Evolutionary conservation across 2,329 filamentous ascomycete species (phyloP).

Genomic region (Ilyonectria destructans): DNA sequence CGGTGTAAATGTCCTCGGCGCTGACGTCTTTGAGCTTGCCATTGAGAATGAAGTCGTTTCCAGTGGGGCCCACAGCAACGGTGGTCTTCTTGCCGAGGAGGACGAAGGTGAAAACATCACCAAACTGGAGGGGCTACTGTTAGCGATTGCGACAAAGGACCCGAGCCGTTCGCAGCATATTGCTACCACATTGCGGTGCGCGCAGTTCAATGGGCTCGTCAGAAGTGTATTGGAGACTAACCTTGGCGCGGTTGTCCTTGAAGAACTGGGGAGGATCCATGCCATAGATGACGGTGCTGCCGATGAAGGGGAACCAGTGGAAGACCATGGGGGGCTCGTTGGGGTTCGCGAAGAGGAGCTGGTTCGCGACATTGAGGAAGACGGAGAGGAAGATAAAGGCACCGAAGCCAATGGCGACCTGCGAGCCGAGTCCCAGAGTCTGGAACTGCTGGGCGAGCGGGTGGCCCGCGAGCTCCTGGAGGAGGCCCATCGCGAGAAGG

Average conservation of each 20-base stretch:
- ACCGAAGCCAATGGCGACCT: conserved; percentile 63
- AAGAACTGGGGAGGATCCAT: conserved; percentile 96
- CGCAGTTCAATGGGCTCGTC: background rate
- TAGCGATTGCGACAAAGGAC: conserved; percentile 15
- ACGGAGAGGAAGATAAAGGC: conserved; percentile 71
- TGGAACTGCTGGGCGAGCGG: conserved; percentile 67
- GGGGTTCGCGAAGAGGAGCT: conserved; percentile 86
- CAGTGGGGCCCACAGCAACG: conserved; percentile 84
- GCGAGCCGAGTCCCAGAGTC: conserved; percentile 63
- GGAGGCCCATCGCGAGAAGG: conserved; percentile 66
- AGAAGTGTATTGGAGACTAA: conserved; percentile 55
- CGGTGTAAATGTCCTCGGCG: conserved; percentile 91
- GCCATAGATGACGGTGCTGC: conserved; percentile 93
- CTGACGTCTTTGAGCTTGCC: conserved; percentile 92
- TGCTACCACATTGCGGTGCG: background rate
- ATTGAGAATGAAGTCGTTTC: conserved; percentile 94
- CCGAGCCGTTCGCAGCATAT: background rate
- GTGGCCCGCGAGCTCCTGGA: conserved; percentile 67
- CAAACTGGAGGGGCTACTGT: conserved; percentile 71
- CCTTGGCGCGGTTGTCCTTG: conserved; percentile 81
- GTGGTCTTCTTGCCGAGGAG: conserved; percentile 92
- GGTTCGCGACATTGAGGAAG: conserved; percentile 83
- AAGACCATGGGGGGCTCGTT: conserved; percentile 88
- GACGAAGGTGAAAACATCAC: conserved; percentile 91
- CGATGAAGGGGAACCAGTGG: conserved; percentile 86